Base-by-base conservation (phyloP, 257 asterid species). In the Jaltomata sinuosa region DNA sequence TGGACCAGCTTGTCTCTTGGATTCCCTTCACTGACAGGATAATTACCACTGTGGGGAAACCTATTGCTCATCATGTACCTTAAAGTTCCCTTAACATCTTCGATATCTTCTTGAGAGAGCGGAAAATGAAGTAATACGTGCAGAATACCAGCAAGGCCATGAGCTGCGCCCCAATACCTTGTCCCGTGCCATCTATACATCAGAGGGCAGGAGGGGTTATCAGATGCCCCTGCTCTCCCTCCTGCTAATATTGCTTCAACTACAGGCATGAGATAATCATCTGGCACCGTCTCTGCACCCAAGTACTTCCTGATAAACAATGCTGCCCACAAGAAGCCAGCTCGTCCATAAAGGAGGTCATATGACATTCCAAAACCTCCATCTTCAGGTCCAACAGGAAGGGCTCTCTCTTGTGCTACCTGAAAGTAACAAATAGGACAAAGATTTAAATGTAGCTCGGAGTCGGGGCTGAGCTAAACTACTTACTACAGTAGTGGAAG, bases 111-210 rank as follows among this genome's bases (percentile, higher is more conserved):
- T 21, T 42, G 84, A 9, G 91, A 68, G 38, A 94, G 85, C 0
- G 91, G 94, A 80, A 93, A 91, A 83, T 94, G 95, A 78, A 94
- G 89, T 65, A 94, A 64, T 6, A 92, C 94, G 1, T 94, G 92
- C 77, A 94, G 81, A 69, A 94, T 91, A 36, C 97, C 98, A 3
- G 97, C 95, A 59, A 95, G 94, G 11, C 98, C 97, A 11, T 95
- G 95, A 11, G 97, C 94, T 3, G 98, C 97, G 21, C 98, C 98
- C 97, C 97, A 95, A 79, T 95, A 95, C 68, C 96, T 86, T 1
- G 98, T 95, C 21, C 98, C 97, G 11, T 95, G 98, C 97, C 97
- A 93, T 85, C 97, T 89, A 81, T 93, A 95, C 97, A 92, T 93
- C 77, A 94, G 91, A 0, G 98, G 98, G 65, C 94, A 93, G 2